Evolutionary conservation across 768 basidiomycete species (phyloP).

Genomic region (Boletus tomentosulus): DNA sequence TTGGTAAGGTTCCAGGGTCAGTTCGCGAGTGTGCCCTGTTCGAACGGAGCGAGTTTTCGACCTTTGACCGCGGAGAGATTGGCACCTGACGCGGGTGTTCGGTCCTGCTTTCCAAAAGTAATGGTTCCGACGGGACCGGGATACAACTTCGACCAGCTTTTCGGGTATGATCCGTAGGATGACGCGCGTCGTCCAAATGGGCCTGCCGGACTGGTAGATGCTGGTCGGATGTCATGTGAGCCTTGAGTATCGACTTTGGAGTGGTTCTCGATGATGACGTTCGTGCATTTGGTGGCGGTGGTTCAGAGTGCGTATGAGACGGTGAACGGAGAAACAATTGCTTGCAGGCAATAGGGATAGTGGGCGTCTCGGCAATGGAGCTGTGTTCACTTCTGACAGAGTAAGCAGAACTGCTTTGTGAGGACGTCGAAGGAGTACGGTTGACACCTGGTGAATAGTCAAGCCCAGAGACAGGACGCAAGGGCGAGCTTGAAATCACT

Average conservation of each 20-base stretch:
- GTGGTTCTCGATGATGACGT: conserved; percentile 26
- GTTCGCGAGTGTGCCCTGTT: conserved; percentile 29
- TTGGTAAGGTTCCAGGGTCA: conserved; percentile 22
- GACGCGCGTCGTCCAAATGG: conserved; percentile 7
- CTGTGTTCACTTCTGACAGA: conserved; percentile 7
- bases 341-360: conserved; percentile 1
- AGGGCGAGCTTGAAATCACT: conserved; percentile 10
- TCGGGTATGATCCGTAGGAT: conserved; percentile 7
- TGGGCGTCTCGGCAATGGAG: background rate
- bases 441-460: conserved; percentile 5
- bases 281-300: conserved; percentile 10
- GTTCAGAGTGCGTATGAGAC: conserved; percentile 8
- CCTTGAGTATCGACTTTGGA: conserved; percentile 32
- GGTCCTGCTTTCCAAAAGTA: background rate
- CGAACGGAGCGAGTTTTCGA: conserved; percentile 12
- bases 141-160: conserved; percentile 9
- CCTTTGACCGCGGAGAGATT: conserved; percentile 7
- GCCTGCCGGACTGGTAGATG: conserved; percentile 10
- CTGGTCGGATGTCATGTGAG: conserved; percentile 18
- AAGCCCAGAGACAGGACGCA: background rate
- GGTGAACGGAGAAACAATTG: conserved; percentile 7
- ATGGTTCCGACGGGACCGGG: conserved; percentile 9
- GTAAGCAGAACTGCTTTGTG: conserved; percentile 13
- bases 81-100: conserved; percentile 8
- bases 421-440: conserved; percentile 19